phyloP scores from a whole-genome alignment of 2,329 filamentous ascomycete genomes.

The Colletotrichum sidae region DNA sequence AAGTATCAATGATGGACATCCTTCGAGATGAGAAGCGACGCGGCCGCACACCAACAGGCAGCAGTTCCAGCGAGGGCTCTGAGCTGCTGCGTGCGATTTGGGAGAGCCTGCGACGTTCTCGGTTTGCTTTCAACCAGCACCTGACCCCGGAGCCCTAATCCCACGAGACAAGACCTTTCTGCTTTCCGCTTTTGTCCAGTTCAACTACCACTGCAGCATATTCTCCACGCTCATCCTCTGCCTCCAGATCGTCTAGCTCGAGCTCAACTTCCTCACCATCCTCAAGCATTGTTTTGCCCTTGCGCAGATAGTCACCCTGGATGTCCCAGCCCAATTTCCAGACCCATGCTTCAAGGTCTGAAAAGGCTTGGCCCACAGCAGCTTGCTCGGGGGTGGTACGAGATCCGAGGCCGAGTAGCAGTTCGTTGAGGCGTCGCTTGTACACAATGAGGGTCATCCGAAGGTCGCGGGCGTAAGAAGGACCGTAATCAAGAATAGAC shows the following conservation, averaged over 20 bases:
- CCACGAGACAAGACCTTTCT: conserved; percentile 65
- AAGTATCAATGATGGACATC: conserved; percentile 20
- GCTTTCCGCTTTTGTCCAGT: conserved; percentile 62
- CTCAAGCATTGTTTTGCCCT: conserved; percentile 62
- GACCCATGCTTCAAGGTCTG: conserved; percentile 60
- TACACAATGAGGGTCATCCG: conserved; percentile 64
- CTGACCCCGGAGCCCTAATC: conserved; percentile 37
- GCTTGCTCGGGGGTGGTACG: conserved; percentile 53
- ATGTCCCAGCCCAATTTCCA: conserved; percentile 67
- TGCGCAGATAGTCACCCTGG: conserved; percentile 59
- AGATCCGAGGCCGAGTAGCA: conserved; percentile 51
- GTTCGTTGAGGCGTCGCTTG: conserved; percentile 64
- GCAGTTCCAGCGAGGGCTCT: conserved; percentile 1
- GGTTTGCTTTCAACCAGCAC: conserved; percentile 36
- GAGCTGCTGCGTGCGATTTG: conserved; percentile 14
- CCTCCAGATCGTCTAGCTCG: conserved; percentile 62
- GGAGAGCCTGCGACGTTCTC: conserved; percentile 21
- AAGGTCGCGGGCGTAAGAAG: conserved; percentile 49
- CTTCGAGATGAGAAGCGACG: conserved; percentile 34
- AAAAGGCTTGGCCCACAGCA: conserved; percentile 61
- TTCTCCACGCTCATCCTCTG: conserved; percentile 66
- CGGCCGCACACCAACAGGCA: conserved; percentile 22
- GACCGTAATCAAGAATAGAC: conserved; percentile 53
- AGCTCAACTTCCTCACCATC: conserved; percentile 63
- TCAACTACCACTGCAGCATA: conserved; percentile 65